Percentiles rank a stretch among this genome's conserved stretches.
These are phyloP conservation scores for Arachnopeziza araneosa DNA, from an alignment of 2,329 filamentous ascomycete species.

Conservation along the genomic window DNA sequence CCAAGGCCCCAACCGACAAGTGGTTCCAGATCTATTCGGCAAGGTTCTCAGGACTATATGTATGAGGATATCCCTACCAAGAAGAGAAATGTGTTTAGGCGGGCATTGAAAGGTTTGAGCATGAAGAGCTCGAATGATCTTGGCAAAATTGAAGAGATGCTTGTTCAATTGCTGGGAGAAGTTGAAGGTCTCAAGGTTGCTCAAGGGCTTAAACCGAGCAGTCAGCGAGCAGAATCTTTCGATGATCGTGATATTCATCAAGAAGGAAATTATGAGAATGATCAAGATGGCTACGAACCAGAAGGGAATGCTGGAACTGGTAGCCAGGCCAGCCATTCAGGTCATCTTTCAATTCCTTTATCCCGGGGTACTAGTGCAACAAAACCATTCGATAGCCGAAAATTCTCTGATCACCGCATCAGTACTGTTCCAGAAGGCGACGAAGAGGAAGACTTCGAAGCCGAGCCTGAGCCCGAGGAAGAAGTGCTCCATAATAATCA, in stretches of 20 bases:
- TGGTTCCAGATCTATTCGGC: slow-evolving; percentile 37
- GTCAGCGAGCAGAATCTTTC: slow-evolving; percentile 57
- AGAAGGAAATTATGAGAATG: slow-evolving; percentile 60
- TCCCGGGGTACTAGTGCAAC: slow-evolving; percentile 40
- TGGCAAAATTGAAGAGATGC: slow-evolving; percentile 82
- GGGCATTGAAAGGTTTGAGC: slow-evolving; percentile 86
- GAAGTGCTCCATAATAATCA: slow-evolving; percentile 46
- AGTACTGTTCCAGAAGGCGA: slow-evolving; percentile 84
- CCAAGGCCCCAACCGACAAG: slow-evolving; percentile 75
- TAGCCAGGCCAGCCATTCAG: slow-evolving; percentile 68
- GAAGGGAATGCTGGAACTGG: slow-evolving; percentile 74
- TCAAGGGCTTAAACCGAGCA: slow-evolving; percentile 43
- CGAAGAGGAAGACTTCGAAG: slow-evolving; percentile 39
- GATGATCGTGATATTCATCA: slow-evolving; percentile 64
- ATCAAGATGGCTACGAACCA: slow-evolving; percentile 70
- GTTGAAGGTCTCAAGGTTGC: slow-evolving; percentile 73
- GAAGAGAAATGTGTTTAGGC: slow-evolving; percentile 88
- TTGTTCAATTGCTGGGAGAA: slow-evolving; percentile 86
- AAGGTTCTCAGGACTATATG: slow-evolving; percentile 46
- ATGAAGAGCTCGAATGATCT: slow-evolving; percentile 85
- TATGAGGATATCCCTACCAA: slow-evolving; percentile 60
- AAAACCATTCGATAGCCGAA: slow-evolving; percentile 35
- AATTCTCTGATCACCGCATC: slow-evolving; percentile 71
- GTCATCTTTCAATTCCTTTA: slow-evolving; percentile 60
- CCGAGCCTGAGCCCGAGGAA: slow-evolving; percentile 42